These are phyloP conservation scores for Nepenthes alata DNA, from an alignment of 179 eudicot genomes.

Conservation along the genomic window DNA sequence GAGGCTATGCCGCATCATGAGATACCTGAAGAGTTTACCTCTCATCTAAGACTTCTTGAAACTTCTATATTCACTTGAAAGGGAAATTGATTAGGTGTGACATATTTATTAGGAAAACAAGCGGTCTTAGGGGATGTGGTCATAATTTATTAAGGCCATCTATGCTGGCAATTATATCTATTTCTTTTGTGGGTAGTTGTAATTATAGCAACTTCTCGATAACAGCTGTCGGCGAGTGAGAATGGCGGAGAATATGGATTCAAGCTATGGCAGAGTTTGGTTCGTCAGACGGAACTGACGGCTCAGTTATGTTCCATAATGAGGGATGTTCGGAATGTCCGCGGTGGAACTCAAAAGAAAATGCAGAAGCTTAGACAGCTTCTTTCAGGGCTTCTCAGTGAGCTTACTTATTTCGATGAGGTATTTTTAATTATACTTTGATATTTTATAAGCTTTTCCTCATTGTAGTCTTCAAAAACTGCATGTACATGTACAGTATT, in stretches of 20 bases:
- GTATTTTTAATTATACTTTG: slow-evolving; percentile 21
- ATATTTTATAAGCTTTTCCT: background rate
- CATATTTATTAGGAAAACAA: too few species aligned
- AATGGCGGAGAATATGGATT: slow-evolving; percentile 72
- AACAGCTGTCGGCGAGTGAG: slow-evolving; percentile 53
- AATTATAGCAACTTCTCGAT: background rate
- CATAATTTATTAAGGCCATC: too few species aligned
- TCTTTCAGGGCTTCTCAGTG: slow-evolving; percentile 91
- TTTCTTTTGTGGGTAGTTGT: background rate
- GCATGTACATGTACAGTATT: slow-evolving; percentile 1
- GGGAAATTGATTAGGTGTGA: too few species aligned
- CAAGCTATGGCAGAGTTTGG: slow-evolving; percentile 97
- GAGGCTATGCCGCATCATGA: background rate
- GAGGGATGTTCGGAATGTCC: slow-evolving; percentile 85
- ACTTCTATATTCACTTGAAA: too few species aligned
- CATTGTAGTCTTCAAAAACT: slow-evolving; percentile 1
- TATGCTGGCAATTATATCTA: too few species aligned
- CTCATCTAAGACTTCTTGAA: too few species aligned
- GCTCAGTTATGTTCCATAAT: slow-evolving; percentile 90
- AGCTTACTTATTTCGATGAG: slow-evolving; percentile 96
- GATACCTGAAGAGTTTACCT: too few species aligned
- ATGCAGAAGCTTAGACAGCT: slow-evolving; percentile 97
- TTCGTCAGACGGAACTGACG: slow-evolving; percentile 91
- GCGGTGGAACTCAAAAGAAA: slow-evolving; percentile 92
- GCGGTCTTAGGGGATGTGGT: too few species aligned